Base-by-base conservation (phyloP, 1,139 yeast species). In the Pichia cactophila region DNA sequence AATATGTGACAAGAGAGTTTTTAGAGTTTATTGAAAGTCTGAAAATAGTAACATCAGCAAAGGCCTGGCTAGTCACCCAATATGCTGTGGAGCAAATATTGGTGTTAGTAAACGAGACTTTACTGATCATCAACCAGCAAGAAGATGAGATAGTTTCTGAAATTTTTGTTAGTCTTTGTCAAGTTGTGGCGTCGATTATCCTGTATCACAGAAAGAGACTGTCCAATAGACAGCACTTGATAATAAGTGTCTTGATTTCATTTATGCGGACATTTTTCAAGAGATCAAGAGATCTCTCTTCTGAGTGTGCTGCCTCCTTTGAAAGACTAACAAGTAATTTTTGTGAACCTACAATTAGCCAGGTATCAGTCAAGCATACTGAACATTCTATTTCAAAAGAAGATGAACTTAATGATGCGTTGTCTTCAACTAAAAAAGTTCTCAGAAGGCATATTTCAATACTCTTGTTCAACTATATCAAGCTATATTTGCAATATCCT, bases 121-220 rank as follows among this genome's bases (percentile, higher is more conserved):
- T 14, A 31, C 2, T 31, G 7, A 31, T 31, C n/a, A 5, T 31
- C 6, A 12, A 12, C 12, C n/a, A 5, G 14, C 35, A 12, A 31
- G 35, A 11, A 31, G 35, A 31, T 10, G 35, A 31, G 7, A 31
- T 5, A 31, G 10, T 12, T 9, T 35, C 38, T 16, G 38, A 35
- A 16, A 38, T 10, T 23, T 80, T 72, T 58, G 54, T 67, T 3
- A 55, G 61, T 9, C 54, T 74, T 2, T 68, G 78, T 1, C 77
- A 74, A 50, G 64, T 75, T 0, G 56, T 81, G 33, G 80, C 90
- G 0, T 73, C 70, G 33, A 67, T 85, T 2, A 64, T 89, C 12
- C 68, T 86, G 28, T 76, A 77, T 61, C 94, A 88, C 57, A 75
- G 96, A 48, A 78, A 71, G 61, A 78, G 90, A 58, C 68, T 88